Conservation (phyloP, 2,329 filamentous ascomycete species). For the Fonsecaea erecta region DNA sequence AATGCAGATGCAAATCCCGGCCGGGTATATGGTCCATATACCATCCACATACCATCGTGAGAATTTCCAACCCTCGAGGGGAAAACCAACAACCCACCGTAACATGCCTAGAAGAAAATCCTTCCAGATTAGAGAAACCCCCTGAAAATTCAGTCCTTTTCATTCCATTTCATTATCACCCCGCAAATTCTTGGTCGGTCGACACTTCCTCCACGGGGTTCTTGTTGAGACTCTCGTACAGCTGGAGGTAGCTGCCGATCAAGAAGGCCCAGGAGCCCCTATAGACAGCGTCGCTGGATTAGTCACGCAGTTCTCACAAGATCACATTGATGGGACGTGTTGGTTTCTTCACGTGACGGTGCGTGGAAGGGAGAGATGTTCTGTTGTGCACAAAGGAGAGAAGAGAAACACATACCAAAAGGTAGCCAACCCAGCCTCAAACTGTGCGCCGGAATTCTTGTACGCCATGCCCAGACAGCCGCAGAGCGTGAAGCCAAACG, state of each 20-base stretch:
- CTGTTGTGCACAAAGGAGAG: background rate
- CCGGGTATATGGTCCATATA: no score
- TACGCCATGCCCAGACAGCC: slow-evolving; percentile 59
- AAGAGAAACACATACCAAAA: slow-evolving; percentile 45
- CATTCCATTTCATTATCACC: background rate
- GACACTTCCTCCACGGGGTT: slow-evolving; percentile 48
- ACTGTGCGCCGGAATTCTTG: slow-evolving; percentile 48
- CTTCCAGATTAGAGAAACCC: no score
- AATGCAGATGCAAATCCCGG: no score
- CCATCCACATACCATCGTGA: no score
- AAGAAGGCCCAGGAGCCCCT: slow-evolving; percentile 48
- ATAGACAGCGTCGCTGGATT: no score
- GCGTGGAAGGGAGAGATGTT: background rate
- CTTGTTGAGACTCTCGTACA: slow-evolving; percentile 56
- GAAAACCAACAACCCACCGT: no score
- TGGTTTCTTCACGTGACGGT: background rate
- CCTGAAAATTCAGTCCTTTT: no score
- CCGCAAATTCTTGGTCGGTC: background rate
- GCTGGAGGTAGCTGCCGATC: slow-evolving; percentile 55
- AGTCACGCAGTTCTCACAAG: background rate
- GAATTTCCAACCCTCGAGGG: no score
- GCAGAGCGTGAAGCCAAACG: slow-evolving; percentile 66
- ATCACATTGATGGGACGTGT: background rate
- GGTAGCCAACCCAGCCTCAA: slow-evolving; percentile 55
- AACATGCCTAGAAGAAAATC: no score